Base-by-base conservation (phyloP, 2,329 filamentous ascomycete genomes). In the Colletotrichum spaethianum region DNA sequence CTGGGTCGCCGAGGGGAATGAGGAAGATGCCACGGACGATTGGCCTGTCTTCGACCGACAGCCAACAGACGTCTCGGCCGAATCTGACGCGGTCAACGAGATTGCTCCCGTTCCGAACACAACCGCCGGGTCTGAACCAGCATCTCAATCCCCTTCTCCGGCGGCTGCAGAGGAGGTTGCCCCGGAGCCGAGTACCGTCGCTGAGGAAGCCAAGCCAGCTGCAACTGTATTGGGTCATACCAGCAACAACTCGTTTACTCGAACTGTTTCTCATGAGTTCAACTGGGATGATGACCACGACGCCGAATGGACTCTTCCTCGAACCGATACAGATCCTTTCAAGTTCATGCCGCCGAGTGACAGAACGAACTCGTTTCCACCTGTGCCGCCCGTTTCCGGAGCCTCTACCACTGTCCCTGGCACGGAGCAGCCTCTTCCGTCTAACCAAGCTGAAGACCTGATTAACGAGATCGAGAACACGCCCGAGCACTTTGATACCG, bases 301-400 rank as follows among this genome's bases (percentile, higher is more conserved):
- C 28, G 78, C 81, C n/a, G 89, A 91, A 73, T 91, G 88, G 87
- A 87, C 81, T 61, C 76, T 89, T 1, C 82, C 86, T 16, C 85
- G 85, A 66, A 83, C 85, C 38, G 85, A 88, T 63, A 86, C 86
- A 1, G 89, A 92, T 68, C 87, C 87, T 3, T 91, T 90, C 80
- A 87, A 87, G 72, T 88, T 89, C 74, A 89, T 92, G 88, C 82
- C 87, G 11, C 83, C 86, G 3, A 86, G 81, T 61, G 86, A 90
- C 66, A 84, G 89, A 76, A 89, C 89, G 50, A 92, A 92, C 77
- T 92, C 90, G 0, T 92, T 92, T 73, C 90, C 91, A 1, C 80
- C 81, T 14, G 88, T 91, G 0, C 88, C 89, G 14, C 83, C 85
- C 0, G 74, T 82, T 8, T 46, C 75, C 73, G 28, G 38, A 66